Evolutionary conservation across 2,329 filamentous ascomycete species (phyloP).

Genomic region (Clarireedia sp.): DNA sequence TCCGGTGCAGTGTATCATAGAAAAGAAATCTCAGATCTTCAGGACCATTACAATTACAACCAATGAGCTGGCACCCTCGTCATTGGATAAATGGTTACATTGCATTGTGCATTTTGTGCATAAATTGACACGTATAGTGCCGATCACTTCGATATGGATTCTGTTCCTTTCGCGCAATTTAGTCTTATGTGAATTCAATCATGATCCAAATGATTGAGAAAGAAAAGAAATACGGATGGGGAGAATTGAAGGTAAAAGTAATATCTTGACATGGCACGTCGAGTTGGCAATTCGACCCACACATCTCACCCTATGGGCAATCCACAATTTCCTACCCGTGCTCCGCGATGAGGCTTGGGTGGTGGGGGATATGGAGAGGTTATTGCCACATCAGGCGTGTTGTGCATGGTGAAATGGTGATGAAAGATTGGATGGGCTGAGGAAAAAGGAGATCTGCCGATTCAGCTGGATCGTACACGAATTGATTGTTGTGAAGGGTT

Average conservation of each 20-base stretch:
- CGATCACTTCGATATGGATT: background rate
- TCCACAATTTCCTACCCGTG: background rate
- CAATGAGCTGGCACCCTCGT: slow-evolving; percentile 5
- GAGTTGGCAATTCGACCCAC: background rate
- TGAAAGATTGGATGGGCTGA: background rate
- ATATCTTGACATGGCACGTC: background rate
- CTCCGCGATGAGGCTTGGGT: background rate
- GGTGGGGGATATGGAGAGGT: slow-evolving; percentile 1
- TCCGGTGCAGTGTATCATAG: background rate
- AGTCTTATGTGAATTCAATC: background rate
- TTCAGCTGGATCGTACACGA: background rate
- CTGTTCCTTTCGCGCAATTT: no score
- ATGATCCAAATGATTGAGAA: background rate
- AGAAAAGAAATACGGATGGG: background rate
- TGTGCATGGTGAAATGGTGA: background rate
- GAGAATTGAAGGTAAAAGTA: background rate
- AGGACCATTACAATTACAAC: background rate
- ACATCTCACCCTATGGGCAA: background rate
- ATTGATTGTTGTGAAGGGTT: background rate
- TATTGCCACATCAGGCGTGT: background rate
- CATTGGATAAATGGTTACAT: background rate
- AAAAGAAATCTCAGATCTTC: background rate
- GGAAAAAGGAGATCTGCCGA: background rate
- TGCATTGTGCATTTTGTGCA: slow-evolving; percentile 5
- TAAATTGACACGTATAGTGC: slow-evolving; percentile 8